A percentile compares a stretch with the other conserved stretches of the same genome.
Evolutionary conservation across 768 basidiomycete species (phyloP).

Genomic region (Leucogyrophana mollusca): DNA sequence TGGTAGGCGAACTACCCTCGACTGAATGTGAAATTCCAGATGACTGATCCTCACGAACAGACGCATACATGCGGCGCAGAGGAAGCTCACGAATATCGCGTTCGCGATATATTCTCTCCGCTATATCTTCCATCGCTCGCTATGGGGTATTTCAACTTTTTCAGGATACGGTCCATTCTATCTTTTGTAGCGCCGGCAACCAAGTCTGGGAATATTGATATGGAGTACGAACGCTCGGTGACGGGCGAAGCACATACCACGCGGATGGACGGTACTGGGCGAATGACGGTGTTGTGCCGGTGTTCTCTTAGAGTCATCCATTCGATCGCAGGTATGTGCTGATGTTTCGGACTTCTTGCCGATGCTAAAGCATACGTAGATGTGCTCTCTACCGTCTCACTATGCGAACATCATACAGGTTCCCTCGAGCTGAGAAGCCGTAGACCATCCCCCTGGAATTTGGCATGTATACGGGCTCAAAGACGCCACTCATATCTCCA

Average conservation of each 20-base stretch:
- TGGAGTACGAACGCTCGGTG: neutral
- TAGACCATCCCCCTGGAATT: slow-evolving; percentile 31
- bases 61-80: slow-evolving; percentile 5
- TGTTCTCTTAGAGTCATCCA: slow-evolving; percentile 54
- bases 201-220: neutral
- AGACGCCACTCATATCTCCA: slow-evolving; percentile 36
- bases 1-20: slow-evolving; percentile 25
- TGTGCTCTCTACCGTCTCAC: slow-evolving; percentile 7
- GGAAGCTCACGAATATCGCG: neutral
- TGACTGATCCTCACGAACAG: slow-evolving; percentile 3
- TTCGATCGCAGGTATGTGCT: slow-evolving; percentile 39
- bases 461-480: slow-evolving; percentile 41
- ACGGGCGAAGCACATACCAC: neutral
- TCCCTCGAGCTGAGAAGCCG: no score
- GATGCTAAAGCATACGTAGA: slow-evolving; percentile 3
- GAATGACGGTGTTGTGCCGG: slow-evolving; percentile 50
- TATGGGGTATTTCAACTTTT: slow-evolving; percentile 41
- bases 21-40: no score
- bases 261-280: slow-evolving; percentile 32
- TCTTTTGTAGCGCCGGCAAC: slow-evolving; percentile 24
- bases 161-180: slow-evolving; percentile 32
- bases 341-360: neutral
- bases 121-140: slow-evolving; percentile 27
- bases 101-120: slow-evolving; percentile 8
- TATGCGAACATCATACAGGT: slow-evolving; percentile 4